Percentiles rank a stretch among this genome's conserved stretches.
phyloP scores from a whole-genome alignment of 257 asterid genomes.

The Capsicum baccatum region DNA sequence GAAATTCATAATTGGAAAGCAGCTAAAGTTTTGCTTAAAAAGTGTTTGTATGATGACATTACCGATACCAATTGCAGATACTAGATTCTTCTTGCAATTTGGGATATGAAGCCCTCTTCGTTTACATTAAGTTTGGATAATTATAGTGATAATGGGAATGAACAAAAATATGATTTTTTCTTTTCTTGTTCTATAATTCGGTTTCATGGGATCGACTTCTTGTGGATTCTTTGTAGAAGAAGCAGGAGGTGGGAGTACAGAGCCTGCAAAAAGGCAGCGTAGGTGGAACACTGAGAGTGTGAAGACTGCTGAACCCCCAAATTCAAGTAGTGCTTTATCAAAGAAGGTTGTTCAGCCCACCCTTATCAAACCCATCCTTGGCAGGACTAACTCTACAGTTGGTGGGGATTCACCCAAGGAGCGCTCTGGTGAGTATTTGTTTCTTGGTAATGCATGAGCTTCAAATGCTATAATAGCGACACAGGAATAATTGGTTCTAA shows the following conservation, averaged over 20 bases:
- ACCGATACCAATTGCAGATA: background rate
- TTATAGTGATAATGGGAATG: background rate
- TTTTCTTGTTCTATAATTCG: background rate
- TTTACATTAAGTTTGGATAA: background rate
- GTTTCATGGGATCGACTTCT: conserved; percentile 16
- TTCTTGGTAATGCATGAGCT: conserved; percentile 7
- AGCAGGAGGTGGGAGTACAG: conserved; percentile 36
- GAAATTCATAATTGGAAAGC: background rate
- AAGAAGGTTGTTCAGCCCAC: conserved; percentile 16
- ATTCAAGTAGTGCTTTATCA: conserved; percentile 25
- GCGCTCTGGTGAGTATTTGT: conserved; percentile 40
- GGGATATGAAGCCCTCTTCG: background rate
- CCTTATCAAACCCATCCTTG: conserved; percentile 18
- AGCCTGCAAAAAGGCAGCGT: conserved; percentile 47
- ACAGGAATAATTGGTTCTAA: background rate
- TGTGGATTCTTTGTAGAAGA: conserved; percentile 33
- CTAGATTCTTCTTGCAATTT: conserved; percentile 5
- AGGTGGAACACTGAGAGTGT: conserved; percentile 42
- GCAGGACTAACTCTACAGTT: conserved; percentile 20
- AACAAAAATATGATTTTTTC: background rate
- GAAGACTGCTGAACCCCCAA: conserved; percentile 35
- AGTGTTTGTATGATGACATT: background rate
- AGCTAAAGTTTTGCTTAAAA: background rate
- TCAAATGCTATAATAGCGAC: conserved; percentile 21
- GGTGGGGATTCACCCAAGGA: conserved; percentile 37